These are phyloP conservation scores for Asterochloris sp. DNA, from an alignment of 139 green algal species.

Conservation along the genomic window DNA sequence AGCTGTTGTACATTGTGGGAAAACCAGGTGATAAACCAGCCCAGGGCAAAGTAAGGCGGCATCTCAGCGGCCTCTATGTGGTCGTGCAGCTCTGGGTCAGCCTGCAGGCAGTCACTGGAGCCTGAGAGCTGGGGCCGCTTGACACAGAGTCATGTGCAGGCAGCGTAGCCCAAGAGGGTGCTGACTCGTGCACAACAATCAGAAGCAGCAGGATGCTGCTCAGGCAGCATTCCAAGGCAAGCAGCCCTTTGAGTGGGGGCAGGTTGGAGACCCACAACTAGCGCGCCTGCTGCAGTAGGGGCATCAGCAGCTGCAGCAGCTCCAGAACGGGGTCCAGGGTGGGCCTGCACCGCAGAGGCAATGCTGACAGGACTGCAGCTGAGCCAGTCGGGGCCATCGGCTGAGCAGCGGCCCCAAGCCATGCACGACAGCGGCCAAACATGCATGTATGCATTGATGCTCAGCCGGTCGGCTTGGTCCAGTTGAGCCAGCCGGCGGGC, in stretches of 20 bases:
- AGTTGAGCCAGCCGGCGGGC: no score
- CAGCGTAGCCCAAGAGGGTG: no score
- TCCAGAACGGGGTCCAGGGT: constrained; percentile 66
- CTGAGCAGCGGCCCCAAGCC: no score
- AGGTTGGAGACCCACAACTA: neutral
- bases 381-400: no score
- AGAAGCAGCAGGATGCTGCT: no score
- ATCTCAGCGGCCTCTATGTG: constrained; percentile 24
- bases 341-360: constrained; percentile 21
- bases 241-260: neutral
- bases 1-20: constrained; percentile 64
- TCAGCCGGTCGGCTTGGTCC: no score
- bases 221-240: neutral
- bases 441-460: no score
- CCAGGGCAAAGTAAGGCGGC: constrained; percentile 45
- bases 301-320: constrained; percentile 59
- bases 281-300: constrained; percentile 38
- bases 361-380: no score
- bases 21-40: constrained; percentile 90
- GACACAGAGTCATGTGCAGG: no score
- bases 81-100: constrained; percentile 26
- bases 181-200: no score
- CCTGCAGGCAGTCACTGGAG: constrained; percentile 3
- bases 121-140: no score
- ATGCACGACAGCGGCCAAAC: no score